Conservation (phyloP, 495 filamentous ascomycete genomes). For the Glarea lozoyensis region DNA sequence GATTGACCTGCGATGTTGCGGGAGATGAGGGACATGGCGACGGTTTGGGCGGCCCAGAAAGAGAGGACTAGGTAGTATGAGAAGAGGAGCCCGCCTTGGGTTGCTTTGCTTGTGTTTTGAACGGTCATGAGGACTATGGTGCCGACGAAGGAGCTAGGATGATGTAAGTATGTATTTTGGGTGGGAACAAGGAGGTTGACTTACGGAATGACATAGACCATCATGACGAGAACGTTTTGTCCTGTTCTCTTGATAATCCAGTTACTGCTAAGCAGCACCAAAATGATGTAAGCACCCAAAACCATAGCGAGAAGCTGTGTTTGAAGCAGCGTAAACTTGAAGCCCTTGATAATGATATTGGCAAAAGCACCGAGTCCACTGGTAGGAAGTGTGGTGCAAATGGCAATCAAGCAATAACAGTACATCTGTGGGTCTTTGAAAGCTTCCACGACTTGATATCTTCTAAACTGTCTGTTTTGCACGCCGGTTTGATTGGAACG, state of each 20-base stretch:
- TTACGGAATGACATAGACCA: conserved; percentile 20
- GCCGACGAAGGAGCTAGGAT: conserved; percentile 33
- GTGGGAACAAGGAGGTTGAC: neutral
- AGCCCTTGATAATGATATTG: conserved; percentile 47
- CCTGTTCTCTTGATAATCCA: conserved; percentile 54
- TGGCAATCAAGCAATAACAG: conserved; percentile 38
- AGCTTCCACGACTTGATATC: conserved; percentile 53
- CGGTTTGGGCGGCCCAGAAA: conserved; percentile 47
- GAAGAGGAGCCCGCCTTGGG: conserved; percentile 39
- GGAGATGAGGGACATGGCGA: conserved; percentile 37
- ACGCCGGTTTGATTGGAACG: conserved; percentile 62
- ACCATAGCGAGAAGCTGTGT: conserved; percentile 60
- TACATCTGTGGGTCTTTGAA: conserved; percentile 47
- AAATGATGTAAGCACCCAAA: conserved; percentile 60
- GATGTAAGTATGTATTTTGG: neutral
- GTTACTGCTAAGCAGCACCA: conserved; percentile 51
- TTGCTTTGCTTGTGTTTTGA: conserved; percentile 30
- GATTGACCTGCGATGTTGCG: conserved; percentile 17
- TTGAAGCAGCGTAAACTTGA: conserved; percentile 40
- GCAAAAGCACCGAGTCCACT: conserved; percentile 59
- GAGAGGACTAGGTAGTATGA: conserved; percentile 45
- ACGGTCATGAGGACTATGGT: conserved; percentile 48
- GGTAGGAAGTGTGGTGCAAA: conserved; percentile 61
- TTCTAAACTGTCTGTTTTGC: conserved; percentile 60
- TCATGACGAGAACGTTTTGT: conserved; percentile 59